Conservation (phyloP, 306 rosid species). For the Dicorynia guianensis region DNA sequence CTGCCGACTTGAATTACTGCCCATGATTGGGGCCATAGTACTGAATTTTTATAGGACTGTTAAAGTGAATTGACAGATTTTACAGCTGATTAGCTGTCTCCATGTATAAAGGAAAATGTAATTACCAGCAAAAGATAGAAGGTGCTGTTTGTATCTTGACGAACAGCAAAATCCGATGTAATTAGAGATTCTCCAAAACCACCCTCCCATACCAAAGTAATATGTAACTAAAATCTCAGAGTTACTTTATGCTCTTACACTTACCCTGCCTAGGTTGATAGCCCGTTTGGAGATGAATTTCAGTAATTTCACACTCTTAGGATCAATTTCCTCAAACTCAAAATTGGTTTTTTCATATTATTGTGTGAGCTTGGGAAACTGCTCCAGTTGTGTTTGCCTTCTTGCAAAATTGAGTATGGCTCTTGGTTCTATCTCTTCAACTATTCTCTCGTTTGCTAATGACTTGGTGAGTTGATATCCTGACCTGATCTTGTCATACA, state of each 20-base stretch:
- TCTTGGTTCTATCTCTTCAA: no score
- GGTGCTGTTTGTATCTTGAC: background rate
- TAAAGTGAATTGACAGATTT: background rate
- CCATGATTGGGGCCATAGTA: background rate
- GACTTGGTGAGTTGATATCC: conserved; percentile 29
- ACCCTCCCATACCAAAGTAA: background rate
- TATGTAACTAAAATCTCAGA: background rate
- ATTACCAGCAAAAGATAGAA: background rate
- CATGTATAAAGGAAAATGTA: conserved; percentile 22
- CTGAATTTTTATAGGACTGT: background rate
- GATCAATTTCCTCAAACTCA: background rate
- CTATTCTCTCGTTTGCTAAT: conserved; percentile 15
- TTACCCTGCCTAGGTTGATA: background rate
- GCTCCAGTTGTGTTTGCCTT: conserved; percentile 1
- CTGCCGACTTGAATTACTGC: background rate
- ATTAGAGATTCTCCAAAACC: background rate
- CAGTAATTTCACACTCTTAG: background rate
- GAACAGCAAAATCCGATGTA: background rate
- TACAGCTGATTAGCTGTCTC: background rate
- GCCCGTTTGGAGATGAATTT: conserved; percentile 13
- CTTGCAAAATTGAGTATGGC: background rate
- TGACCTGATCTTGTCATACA: conserved; percentile 35
- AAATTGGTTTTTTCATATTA: background rate
- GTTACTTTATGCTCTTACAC: conserved; percentile 6
- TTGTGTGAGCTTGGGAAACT: background rate